Conservation (phyloP, 1,139 yeast genomes). For the Yamadazyma buinensis region DNA sequence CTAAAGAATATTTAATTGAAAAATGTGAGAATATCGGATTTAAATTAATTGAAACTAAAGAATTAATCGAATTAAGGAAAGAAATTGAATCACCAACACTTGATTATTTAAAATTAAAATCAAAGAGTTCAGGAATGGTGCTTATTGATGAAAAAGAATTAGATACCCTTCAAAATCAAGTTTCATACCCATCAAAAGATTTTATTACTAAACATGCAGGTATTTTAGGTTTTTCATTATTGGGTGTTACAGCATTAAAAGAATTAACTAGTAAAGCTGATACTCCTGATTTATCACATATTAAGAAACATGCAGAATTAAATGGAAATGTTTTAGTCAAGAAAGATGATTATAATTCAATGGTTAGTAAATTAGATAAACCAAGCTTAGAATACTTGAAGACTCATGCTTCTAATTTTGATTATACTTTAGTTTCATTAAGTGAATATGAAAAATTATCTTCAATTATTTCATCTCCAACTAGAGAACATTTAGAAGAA, state of each 20-base stretch:
- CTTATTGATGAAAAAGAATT: constrained; percentile 21
- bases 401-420: constrained; percentile 16
- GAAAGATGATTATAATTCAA: constrained; percentile 17
- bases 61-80: constrained; percentile 14
- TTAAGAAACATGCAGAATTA: constrained; percentile 16
- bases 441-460: constrained; percentile 24
- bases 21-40: constrained; percentile 28
- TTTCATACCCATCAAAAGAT: constrained; percentile 18
- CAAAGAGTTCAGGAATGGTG: constrained; percentile 14
- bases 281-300: constrained; percentile 11
- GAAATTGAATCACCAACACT: constrained; percentile 20
- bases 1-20: constrained; percentile 25
- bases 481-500: constrained; percentile 30
- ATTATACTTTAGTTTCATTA: constrained; percentile 19
- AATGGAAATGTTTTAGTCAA: constrained; percentile 18
- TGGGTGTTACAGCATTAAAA: constrained; percentile 11
- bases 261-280: constrained; percentile 14
- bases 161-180: constrained; percentile 14
- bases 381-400: constrained; percentile 21
- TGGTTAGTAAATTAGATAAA: constrained; percentile 14
- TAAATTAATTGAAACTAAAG: constrained; percentile 22
- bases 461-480: constrained; percentile 27
- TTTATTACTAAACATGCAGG: constrained; percentile 13
- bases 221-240: constrained; percentile 12
- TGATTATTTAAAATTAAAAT: constrained; percentile 24